Evolutionary conservation across 768 basidiomycete genomes (phyloP).

Genomic region (Psilocybe cubensis): DNA sequence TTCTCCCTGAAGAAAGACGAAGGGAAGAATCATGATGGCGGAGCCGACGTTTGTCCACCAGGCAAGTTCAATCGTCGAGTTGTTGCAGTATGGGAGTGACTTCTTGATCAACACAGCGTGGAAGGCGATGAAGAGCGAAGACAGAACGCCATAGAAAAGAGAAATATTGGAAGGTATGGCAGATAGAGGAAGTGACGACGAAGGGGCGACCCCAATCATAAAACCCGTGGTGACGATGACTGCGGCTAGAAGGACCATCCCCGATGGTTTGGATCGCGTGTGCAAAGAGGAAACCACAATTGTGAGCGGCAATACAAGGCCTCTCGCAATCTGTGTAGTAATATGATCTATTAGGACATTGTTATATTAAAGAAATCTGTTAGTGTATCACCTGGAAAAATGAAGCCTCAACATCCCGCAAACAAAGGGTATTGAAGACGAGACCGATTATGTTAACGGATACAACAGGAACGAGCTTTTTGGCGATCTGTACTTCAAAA

Average conservation of each 20-base stretch:
- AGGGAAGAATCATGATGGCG: conserved; percentile 64
- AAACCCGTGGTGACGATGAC: conserved; percentile 74
- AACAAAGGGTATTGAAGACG: conserved; percentile 79
- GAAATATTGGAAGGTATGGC: conserved; percentile 57
- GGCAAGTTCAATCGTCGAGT: conserved; percentile 73
- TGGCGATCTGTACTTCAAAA: conserved; percentile 52
- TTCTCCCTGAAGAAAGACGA: conserved; percentile 64
- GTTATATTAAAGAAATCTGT: background rate
- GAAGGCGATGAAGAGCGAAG: conserved; percentile 75
- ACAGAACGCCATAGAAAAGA: conserved; percentile 70
- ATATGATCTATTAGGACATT: background rate
- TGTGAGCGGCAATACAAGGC: conserved; percentile 82
- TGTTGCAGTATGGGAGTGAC: conserved; percentile 68
- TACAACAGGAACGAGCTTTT: conserved; percentile 65
- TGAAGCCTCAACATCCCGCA: conserved; percentile 77
- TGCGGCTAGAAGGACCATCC: conserved; percentile 60
- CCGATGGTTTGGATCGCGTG: conserved; percentile 56
- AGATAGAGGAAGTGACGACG: conserved; percentile 40
- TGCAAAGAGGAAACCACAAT: conserved; percentile 70
- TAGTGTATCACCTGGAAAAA: conserved; percentile 69
- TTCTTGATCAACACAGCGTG: conserved; percentile 78
- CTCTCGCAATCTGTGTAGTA: conserved; percentile 74
- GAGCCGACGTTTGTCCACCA: conserved; percentile 82
- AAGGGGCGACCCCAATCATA: conserved; percentile 73
- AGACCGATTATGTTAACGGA: conserved; percentile 75